Evolutionary conservation across 2,329 filamentous ascomycete genomes (phyloP).

Genomic region (Stachybotrys elegans): DNA sequence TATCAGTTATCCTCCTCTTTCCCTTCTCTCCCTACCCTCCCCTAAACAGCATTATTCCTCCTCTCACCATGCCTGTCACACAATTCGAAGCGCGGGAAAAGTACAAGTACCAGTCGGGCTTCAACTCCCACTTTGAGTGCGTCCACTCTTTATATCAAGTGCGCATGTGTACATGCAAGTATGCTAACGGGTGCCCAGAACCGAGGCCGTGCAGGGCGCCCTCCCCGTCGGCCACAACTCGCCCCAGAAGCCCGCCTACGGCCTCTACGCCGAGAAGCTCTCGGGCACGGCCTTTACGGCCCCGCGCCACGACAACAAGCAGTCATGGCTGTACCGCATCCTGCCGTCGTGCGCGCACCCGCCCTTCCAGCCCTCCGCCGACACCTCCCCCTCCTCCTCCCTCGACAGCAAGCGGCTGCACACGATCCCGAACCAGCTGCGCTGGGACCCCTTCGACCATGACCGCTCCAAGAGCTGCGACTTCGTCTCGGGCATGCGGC

Average conservation of each 20-base stretch:
- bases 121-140: conserved; percentile 72
- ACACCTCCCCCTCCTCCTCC: conserved; percentile 17
- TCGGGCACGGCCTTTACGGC: conserved; percentile 69
- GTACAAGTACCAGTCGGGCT: conserved; percentile 76
- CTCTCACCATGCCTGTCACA: conserved; percentile 43
- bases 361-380: conserved; percentile 43
- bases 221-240: conserved; percentile 74
- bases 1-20: not conserved
- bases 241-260: conserved; percentile 72
- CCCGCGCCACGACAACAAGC: conserved; percentile 62
- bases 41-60: not conserved
- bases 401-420: conserved; percentile 21
- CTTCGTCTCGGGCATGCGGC: conserved; percentile 55
- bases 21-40: not conserved
- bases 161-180: not conserved
- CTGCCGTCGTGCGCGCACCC: conserved; percentile 59
- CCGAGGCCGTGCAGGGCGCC: conserved; percentile 70
- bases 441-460: conserved; percentile 77
- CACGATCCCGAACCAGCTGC: conserved; percentile 66
- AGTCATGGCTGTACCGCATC: conserved; percentile 69
- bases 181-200: conserved; percentile 38
- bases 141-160: conserved; percentile 25
- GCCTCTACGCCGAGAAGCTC: conserved; percentile 77
- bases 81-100: conserved; percentile 44
- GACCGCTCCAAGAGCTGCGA: conserved; percentile 47